Percentiles rank a stretch among this genome's conserved stretches.
Conservation (phyloP, 2,329 filamentous ascomycete species). For the Fusarium solani-melongenae region DNA sequence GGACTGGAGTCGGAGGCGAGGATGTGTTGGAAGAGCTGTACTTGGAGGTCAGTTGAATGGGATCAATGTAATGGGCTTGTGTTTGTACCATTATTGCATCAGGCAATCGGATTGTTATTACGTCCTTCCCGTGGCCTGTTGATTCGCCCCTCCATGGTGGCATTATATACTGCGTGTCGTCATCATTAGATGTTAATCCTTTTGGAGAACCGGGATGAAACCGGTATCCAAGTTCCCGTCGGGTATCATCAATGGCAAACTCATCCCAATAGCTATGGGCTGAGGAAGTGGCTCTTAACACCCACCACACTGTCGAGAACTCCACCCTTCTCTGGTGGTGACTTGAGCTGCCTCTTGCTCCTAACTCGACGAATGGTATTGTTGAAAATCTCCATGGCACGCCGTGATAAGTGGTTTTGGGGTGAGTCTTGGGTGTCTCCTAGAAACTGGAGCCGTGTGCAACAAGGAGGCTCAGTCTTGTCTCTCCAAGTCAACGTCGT, state of each 20-base stretch:
- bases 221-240: not conserved
- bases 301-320: not conserved
- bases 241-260: not conserved
- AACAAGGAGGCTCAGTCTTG: not conserved
- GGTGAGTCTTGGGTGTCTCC: not conserved
- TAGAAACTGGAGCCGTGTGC: not conserved
- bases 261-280: not conserved
- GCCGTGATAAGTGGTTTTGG: not conserved
- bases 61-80: not conserved
- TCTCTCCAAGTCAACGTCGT: not conserved
- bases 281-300: not conserved
- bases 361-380: not conserved
- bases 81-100: not conserved
- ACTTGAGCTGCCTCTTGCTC: not conserved
- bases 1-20: not conserved
- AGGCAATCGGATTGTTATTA: not conserved
- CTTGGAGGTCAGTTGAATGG: not conserved
- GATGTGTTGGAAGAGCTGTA: not conserved
- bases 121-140: not conserved
- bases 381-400: not conserved
- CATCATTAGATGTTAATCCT: not conserved
- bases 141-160: not conserved
- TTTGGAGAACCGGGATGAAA: not conserved
- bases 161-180: not conserved
- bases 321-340: not conserved